Conservation (phyloP, 2,329 filamentous ascomycete genomes). For the Daldinia sp. region DNA sequence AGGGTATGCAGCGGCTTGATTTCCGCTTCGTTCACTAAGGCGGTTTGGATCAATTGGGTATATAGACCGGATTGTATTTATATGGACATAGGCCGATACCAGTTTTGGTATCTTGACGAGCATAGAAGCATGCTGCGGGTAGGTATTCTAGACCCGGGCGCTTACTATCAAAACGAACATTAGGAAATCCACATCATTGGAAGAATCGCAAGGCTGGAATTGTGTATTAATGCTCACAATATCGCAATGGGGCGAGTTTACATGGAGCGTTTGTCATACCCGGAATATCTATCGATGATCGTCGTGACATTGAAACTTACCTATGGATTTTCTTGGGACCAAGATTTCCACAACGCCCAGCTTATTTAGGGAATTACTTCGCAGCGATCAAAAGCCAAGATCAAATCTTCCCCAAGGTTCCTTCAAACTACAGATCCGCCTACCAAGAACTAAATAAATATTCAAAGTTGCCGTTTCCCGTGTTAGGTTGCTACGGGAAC, state of each 20-base stretch:
- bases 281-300: neutral
- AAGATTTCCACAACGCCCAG: neutral
- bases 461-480: conserved; percentile 8
- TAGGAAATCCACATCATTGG: no score
- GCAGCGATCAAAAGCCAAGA: neutral
- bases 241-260: no score
- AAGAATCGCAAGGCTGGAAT: no score
- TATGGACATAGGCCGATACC: neutral
- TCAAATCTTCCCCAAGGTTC: no score
- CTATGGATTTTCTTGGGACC: neutral
- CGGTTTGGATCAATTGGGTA: neutral
- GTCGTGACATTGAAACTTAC: no score
- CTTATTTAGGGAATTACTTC: neutral
- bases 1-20: conserved; percentile 59
- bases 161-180: no score
- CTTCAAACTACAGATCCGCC: neutral
- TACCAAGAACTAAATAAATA: neutral
- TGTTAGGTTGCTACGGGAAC: conserved; percentile 19
- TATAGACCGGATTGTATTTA: neutral
- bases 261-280: no score
- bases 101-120: neutral
- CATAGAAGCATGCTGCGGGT: no score
- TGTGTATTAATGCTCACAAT: no score
- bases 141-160: no score
- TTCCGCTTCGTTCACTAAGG: conserved; percentile 60